Conservation (phyloP, 139 green algal species). For the Asterochloris erici region DNA sequence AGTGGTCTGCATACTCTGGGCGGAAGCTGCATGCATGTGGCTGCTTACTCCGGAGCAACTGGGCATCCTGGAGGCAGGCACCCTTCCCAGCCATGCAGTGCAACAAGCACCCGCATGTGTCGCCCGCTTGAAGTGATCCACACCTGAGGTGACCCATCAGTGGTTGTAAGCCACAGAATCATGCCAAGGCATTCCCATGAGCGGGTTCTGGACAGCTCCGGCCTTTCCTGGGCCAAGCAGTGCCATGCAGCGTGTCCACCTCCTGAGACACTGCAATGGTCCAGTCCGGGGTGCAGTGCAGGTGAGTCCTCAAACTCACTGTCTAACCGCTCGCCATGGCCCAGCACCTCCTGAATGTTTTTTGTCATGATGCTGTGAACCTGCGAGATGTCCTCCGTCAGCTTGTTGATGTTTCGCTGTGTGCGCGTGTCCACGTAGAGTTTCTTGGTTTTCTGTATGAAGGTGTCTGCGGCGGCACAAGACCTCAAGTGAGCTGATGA, state of each 20-base stretch:
- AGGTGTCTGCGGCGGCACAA: conserved; percentile 81
- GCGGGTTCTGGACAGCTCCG: no score
- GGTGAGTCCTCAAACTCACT: conserved; percentile 50
- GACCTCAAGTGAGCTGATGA: background rate
- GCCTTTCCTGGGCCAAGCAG: no score
- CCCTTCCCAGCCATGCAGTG: no score
- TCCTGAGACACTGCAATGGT: background rate
- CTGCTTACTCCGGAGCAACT: no score
- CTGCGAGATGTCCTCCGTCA: conserved; percentile 84
- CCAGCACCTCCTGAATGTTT: conserved; percentile 98
- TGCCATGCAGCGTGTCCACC: background rate
- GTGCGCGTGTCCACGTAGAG: conserved; percentile 96
- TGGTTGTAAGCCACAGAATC: no score
- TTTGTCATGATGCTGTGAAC: conserved; percentile 97
- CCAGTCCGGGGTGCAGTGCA: background rate
- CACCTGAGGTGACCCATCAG: no score
- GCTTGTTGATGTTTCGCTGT: conserved; percentile 94
- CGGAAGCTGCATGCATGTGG: no score
- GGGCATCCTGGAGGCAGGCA: no score
- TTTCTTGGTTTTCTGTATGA: conserved; percentile 99
- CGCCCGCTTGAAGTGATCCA: no score
- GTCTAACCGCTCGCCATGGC: conserved; percentile 93
- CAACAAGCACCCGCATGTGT: no score
- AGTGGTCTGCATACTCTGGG: background rate
- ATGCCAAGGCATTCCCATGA: no score